Conservation (phyloP, 495 filamentous ascomycete species). For the Cetradonia linearis region DNA sequence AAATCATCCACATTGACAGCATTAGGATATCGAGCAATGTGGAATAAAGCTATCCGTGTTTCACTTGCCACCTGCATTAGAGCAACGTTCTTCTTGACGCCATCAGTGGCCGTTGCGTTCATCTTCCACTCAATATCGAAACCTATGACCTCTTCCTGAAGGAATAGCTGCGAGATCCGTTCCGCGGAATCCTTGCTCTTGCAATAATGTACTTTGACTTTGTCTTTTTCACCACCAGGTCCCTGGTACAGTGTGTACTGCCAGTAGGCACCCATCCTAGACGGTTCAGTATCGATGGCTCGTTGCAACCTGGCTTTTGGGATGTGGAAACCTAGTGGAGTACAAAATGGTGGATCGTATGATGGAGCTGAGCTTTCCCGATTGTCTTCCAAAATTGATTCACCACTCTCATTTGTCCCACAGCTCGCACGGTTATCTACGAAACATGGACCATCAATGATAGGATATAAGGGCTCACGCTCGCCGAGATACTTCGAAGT, state of each 20-base stretch:
- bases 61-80: conserved; percentile 73
- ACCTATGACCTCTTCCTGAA: conserved; percentile 58
- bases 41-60: conserved; percentile 71
- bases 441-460: background rate
- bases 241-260: conserved; percentile 53
- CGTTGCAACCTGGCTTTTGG: conserved; percentile 14
- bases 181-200: conserved; percentile 54
- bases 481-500: background rate
- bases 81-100: conserved; percentile 55
- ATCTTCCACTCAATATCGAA: conserved; percentile 81
- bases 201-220: conserved; percentile 67
- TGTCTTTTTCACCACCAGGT: conserved; percentile 31
- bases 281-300: conserved; percentile 14
- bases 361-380: background rate
- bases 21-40: conserved; percentile 53
- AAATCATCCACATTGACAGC: conserved; percentile 39
- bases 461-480: background rate
- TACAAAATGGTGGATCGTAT: conserved; percentile 1
- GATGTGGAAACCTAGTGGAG: conserved; percentile 23
- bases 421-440: background rate
- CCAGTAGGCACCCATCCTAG: conserved; percentile 39
- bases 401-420: background rate
- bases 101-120: conserved; percentile 34
- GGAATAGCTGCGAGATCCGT: conserved; percentile 54
- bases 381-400: background rate